These are phyloP conservation scores for Lentinus tigrinus DNA, from an alignment of 768 basidiomycete species.

Conservation along the genomic window DNA sequence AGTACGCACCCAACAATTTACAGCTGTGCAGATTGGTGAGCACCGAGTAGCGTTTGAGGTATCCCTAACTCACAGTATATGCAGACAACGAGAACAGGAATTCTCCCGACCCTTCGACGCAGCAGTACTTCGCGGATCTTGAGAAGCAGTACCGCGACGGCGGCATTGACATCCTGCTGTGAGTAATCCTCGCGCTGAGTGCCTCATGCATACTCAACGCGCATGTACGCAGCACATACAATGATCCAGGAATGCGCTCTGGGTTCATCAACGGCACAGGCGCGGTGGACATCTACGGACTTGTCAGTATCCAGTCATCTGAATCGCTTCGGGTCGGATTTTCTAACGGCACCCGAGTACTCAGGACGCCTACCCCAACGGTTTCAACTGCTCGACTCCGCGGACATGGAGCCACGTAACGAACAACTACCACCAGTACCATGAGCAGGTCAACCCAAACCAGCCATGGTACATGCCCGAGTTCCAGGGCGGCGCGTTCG, in stretches of 20 bases:
- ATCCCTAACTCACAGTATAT: neutral
- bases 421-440: conserved; percentile 65
- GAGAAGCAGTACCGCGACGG: conserved; percentile 31
- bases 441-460: conserved; percentile 41
- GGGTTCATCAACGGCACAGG: conserved; percentile 32
- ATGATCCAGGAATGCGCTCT: conserved; percentile 24
- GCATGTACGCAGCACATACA: conserved; percentile 24
- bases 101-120: conserved; percentile 41
- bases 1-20: neutral
- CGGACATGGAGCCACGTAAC: conserved; percentile 60
- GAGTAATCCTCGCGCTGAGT: neutral
- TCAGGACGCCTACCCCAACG: conserved; percentile 75
- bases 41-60: neutral
- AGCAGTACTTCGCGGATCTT: conserved; percentile 24
- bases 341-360: too few species aligned
- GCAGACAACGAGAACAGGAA: conserved; percentile 68
- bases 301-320: conserved; percentile 6
- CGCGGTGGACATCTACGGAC: conserved; percentile 30
- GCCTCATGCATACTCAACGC: neutral
- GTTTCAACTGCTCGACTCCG: conserved; percentile 79
- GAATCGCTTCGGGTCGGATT: too few species aligned
- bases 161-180: conserved; percentile 37
- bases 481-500: conserved; percentile 57
- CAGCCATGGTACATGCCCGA: conserved; percentile 75
- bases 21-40: conserved; percentile 59